These are phyloP conservation scores for Fusarium chuoi DNA, from an alignment of 2,329 filamentous ascomycete species.

Conservation along the genomic window DNA sequence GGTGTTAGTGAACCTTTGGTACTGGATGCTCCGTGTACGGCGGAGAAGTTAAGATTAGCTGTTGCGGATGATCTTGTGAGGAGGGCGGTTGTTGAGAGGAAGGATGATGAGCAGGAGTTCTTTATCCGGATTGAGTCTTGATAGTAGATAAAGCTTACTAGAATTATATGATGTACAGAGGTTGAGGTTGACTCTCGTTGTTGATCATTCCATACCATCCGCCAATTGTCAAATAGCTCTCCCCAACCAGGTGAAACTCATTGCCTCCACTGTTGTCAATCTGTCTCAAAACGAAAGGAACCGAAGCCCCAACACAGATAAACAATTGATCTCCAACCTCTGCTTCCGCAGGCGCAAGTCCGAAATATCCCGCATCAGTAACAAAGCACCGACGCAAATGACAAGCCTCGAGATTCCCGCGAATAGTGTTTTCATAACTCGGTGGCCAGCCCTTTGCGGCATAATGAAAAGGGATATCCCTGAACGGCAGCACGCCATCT, in stretches of 20 bases:
- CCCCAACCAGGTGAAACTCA: background rate
- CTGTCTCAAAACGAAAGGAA: fast-evolving
- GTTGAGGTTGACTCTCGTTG: background rate
- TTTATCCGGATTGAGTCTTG: background rate
- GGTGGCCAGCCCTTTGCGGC: background rate
- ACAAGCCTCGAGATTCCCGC: background rate
- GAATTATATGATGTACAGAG: background rate
- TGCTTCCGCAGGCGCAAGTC: background rate
- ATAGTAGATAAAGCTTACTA: background rate
- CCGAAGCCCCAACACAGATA: fast-evolving
- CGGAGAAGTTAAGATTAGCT: background rate
- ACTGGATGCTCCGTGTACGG: background rate
- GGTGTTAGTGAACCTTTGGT: background rate
- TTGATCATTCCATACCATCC: background rate
- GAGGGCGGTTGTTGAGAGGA: background rate
- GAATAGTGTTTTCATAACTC: background rate
- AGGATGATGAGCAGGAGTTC: background rate
- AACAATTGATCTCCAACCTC: background rate
- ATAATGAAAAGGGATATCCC: background rate
- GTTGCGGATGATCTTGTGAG: background rate
- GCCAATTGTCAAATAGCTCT: background rate
- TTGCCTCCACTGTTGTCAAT: fast-evolving
- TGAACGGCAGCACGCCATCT: background rate
- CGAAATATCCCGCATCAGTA: background rate
- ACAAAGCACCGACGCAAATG: background rate